Evolutionary conservation across 306 rosid species (phyloP), one percentile per base, ranked within the genome.

Genomic region (Ormosia emarginata): DNA sequence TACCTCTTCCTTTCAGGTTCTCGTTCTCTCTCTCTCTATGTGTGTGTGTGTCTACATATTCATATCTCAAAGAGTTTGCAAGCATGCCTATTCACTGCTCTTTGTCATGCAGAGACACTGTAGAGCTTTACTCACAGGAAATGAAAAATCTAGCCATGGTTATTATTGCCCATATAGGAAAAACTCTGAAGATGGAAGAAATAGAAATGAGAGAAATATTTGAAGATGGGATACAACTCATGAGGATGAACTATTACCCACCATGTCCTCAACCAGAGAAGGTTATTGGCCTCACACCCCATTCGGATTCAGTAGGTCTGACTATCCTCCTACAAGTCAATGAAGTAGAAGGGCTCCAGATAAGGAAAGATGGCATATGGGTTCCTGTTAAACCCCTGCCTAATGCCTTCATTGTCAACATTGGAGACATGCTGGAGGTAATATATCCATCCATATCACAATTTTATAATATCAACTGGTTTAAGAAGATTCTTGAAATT

Each of bases 201-300:
- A 30, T 0, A 18, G 89, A 86, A 41, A 83, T 86, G 71, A 65
- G 36, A 1, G 79, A 61, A 37, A 2, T 80, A 30, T 86, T 83
- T 77, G 81, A 82, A 47, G 82, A 73, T 36, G 89, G 82, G 3
- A 1, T 57, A 0, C 89, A 84, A 18, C 0, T 74, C 0, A 62
- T 82, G 78, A 89, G 89, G 76, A 82, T 77, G 80, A 89, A 80
- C 53, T 82, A 89, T 64, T 89, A 86, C 56, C 89, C 92, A 33
- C 84, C 88, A 47, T 86, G 90, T 56, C 86, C 89, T 52, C 44
- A 85, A 37, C 84, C 90, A 9, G 79, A 89, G 4, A 71, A 82
- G 55, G 90, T 74, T 5, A 82, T 82, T 40, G 90, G 89, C 1
- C 79, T 89, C 40, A 80, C 75, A n/a, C 87, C 92, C 18, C 90